These are phyloP conservation scores for Phaseolus lunatus DNA, from an alignment of 306 rosid species.

Conservation along the genomic window DNA sequence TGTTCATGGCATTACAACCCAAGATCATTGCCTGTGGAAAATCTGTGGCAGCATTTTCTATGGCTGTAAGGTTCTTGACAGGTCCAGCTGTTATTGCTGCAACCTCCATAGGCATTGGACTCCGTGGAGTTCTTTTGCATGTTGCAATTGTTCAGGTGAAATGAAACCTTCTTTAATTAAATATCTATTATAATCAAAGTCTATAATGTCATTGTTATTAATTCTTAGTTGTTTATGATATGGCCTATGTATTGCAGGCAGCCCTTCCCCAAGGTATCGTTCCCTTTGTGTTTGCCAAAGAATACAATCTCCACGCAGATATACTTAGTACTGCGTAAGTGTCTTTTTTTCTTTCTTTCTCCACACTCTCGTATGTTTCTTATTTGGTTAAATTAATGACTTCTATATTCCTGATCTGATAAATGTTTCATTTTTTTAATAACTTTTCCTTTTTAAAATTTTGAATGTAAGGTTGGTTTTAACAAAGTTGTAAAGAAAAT, in stretches of 20 bases:
- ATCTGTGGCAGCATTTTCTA: constrained; percentile 85
- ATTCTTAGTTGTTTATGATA: constrained; percentile 11
- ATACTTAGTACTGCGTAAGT: constrained; percentile 95
- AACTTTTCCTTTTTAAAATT: background rate
- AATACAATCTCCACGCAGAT: constrained; percentile 87
- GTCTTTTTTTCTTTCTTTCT: background rate
- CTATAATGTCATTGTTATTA: background rate
- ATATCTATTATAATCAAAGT: background rate
- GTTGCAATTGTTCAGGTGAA: constrained; percentile 86
- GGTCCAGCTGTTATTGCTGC: constrained; percentile 96
- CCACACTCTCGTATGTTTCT: background rate
- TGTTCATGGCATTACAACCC: constrained; percentile 94
- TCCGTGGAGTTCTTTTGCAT: constrained; percentile 87
- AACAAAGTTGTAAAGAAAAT: background rate
- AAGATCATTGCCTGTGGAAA: constrained; percentile 92
- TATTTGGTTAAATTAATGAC: background rate
- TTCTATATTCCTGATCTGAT: background rate
- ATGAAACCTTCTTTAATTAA: background rate
- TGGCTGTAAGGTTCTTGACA: constrained; percentile 91
- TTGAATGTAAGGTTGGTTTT: background rate
- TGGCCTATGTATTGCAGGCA: constrained; percentile 54
- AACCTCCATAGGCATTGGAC: constrained; percentile 72
- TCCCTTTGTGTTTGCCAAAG: constrained; percentile 93
- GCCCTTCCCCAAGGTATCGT: constrained; percentile 97
- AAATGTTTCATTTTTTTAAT: background rate